phyloP scores from a whole-genome alignment of 805 yeast genomes.

The Hanseniaspora thailandica region DNA sequence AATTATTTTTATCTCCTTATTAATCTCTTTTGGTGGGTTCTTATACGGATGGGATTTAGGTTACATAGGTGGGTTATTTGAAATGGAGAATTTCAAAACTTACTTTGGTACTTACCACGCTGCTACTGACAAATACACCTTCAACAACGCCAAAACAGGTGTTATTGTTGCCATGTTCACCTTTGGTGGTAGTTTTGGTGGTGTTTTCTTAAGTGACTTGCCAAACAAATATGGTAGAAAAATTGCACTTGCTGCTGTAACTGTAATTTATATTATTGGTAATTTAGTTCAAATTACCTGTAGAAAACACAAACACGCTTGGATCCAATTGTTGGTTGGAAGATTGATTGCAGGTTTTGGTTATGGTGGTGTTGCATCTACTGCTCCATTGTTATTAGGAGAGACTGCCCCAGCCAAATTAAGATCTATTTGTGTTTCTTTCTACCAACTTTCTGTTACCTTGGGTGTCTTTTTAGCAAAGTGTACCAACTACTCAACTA shows the following conservation, averaged over 20 bases:
- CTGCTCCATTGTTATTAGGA: constrained; percentile 61
- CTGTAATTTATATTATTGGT: constrained; percentile 55
- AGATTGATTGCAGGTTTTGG: constrained; percentile 61
- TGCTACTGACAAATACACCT: constrained; percentile 27
- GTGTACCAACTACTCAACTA: constrained; percentile 56
- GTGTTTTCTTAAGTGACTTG: constrained; percentile 43
- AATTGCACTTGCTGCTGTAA: constrained; percentile 47
- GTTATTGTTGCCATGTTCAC: constrained; percentile 51
- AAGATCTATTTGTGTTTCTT: constrained; percentile 62
- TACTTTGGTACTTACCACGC: constrained; percentile 43
- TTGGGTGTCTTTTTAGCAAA: constrained; percentile 67
- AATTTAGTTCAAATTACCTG: constrained; percentile 46
- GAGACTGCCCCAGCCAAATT: constrained; percentile 31
- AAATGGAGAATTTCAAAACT: constrained; percentile 40
- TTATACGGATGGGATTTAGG: constrained; percentile 73
- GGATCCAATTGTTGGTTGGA: constrained; percentile 66
- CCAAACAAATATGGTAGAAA: constrained; percentile 60
- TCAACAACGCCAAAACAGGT: constrained; percentile 46
- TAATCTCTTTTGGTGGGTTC: constrained; percentile 33
- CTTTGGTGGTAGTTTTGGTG: constrained; percentile 68
- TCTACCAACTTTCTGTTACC: constrained; percentile 61
- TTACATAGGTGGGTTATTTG: constrained; percentile 61
- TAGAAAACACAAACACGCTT: constrained; percentile 34
- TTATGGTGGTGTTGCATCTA: constrained; percentile 66
- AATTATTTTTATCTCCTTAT: constrained; percentile 25